A percentile compares a stretch with the other conserved stretches of the same genome.
Conservation (phyloP, 2,329 filamentous ascomycete species). For the Colletotrichum sp. region DNA sequence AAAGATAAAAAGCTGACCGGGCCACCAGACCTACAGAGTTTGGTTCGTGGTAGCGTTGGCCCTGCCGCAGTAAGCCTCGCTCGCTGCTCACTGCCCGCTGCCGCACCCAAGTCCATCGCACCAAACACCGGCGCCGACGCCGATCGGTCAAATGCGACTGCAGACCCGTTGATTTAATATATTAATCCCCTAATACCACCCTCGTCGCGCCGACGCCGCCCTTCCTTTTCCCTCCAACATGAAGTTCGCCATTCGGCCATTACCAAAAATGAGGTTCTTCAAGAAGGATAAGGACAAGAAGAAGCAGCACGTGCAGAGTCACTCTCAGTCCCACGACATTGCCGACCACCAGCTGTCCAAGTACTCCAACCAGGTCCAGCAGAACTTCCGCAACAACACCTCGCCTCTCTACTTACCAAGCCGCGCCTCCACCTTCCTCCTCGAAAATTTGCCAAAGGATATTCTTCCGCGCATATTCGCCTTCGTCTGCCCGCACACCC, state of each 20-base stretch:
- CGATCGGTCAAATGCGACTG: constrained; percentile 11
- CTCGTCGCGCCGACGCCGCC: not conserved
- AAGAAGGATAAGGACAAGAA: constrained; percentile 23
- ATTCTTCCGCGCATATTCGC: constrained; percentile 80
- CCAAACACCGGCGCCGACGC: constrained; percentile 9
- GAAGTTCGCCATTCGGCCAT: constrained; percentile 19
- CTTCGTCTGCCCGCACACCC: constrained; percentile 82
- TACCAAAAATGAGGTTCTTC: constrained; percentile 21
- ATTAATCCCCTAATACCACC: constrained; percentile 14
- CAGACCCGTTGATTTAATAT: constrained; percentile 17
- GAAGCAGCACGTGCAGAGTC: constrained; percentile 13
- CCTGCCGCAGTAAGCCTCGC: constrained; percentile 7
- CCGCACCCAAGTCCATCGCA: not conserved
- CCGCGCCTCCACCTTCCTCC: constrained; percentile 42
- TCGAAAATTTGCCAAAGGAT: constrained; percentile 66
- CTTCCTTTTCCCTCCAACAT: not conserved
- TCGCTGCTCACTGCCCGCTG: not conserved
- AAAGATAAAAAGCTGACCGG: not conserved
- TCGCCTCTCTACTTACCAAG: constrained; percentile 39
- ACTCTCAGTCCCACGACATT: constrained; percentile 2
- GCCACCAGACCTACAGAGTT: not conserved
- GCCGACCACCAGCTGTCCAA: constrained; percentile 13
- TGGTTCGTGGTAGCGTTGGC: constrained; percentile 11
- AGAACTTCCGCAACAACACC: constrained; percentile 11
- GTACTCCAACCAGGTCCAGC: constrained; percentile 17